Base-by-base conservation (phyloP, 2,329 filamentous ascomycete species). In the Talaromyces verruculosus region DNA sequence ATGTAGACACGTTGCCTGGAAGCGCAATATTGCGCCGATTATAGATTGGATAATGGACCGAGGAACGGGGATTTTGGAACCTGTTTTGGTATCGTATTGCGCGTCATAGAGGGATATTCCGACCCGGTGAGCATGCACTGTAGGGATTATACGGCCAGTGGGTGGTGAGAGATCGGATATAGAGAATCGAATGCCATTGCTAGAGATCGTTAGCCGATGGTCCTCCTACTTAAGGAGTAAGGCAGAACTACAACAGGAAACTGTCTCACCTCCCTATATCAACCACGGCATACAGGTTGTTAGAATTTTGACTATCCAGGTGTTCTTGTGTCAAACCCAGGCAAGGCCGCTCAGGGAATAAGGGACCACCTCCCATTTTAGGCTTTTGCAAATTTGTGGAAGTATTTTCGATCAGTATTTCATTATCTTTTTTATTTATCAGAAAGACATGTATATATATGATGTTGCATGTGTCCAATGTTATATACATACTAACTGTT, bases 171-270 rank as follows among this genome's bases (percentile, higher is more conserved):
- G 84, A 70, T 92, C 89, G 8, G 92, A 91, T 73, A 97, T 92
- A 53, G 92, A 94, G 82, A 96, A 96, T 66, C 93, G 91, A 72
- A 97, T 93, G 72, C 93, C 93, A 82, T 97, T 97, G 82, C 92
- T 77, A 19, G 10, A 45, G 15, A 33, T 15, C n/a, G 35, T 64
- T 41, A 41, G 41, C 61, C 25, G 13, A 19, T 49, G 47, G 33
- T 15, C 22, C 19, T 57, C n/a, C 11, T 60, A 43, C 15, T 39
- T 7, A 15, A 60, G 30, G 45, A 25, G 25, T 25, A 17, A 33
- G 17, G n/a, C 22, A 17, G 17, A 25, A 19, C 57, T 59, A 25
- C 3, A 25, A 25, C 25, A 25, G 25, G 25, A 25, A 25, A 25
- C 25, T 25, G 25, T 3, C 25, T 3, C 6, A 78, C 78, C 78